These are phyloP conservation scores for Neofusicoccum laricinum DNA, from an alignment of 2,329 filamentous ascomycete species.

Conservation along the genomic window DNA sequence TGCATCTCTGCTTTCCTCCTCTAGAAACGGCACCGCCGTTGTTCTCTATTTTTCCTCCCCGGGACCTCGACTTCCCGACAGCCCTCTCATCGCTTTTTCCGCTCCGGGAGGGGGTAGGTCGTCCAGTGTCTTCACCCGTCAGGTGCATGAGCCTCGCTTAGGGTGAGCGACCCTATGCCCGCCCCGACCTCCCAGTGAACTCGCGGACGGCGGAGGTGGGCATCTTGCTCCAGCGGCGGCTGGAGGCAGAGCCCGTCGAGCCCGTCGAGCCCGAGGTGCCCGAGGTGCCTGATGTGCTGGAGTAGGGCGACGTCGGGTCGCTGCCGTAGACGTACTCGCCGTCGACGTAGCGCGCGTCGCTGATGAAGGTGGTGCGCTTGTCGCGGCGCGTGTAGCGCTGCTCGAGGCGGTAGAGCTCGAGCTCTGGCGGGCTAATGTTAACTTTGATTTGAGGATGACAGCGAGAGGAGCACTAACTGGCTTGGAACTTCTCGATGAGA, in stretches of 20 bases:
- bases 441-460: not conserved
- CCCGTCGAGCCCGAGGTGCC: constrained; percentile 12
- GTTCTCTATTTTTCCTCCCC: not conserved
- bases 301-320: constrained; percentile 29
- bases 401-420: constrained; percentile 93
- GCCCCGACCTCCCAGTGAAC: constrained; percentile 19
- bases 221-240: constrained; percentile 34
- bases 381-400: constrained; percentile 91
- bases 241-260: constrained; percentile 23
- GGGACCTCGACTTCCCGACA: not conserved
- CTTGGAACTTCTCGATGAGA: constrained; percentile 39
- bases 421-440: constrained; percentile 45
- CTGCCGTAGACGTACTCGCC: constrained; percentile 82
- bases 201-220: constrained; percentile 33
- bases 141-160: not conserved
- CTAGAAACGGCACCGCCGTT: not conserved
- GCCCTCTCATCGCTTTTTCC: not conserved
- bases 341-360: constrained; percentile 87
- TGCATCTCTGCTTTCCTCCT: not conserved
- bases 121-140: not conserved
- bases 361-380: constrained; percentile 84
- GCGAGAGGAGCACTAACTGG: constrained; percentile 29
- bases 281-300: constrained; percentile 20
- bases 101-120: not conserved
- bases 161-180: not conserved